These are phyloP conservation scores for Fusarium xylarioides DNA, from an alignment of 2,329 filamentous ascomycete genomes.

Conservation along the genomic window DNA sequence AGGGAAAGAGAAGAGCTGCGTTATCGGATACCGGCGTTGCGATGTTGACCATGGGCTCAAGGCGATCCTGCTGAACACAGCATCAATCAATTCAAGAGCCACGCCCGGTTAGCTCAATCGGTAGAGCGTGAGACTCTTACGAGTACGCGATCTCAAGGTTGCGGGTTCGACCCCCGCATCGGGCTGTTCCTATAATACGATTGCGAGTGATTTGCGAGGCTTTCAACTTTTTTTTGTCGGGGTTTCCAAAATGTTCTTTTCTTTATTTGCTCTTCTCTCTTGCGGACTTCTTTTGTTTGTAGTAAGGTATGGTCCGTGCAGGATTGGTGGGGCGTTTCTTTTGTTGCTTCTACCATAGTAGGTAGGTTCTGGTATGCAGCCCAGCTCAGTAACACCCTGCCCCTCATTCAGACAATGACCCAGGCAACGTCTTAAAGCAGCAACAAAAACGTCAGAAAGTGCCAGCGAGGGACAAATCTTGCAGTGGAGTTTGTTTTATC, in stretches of 20 bases:
- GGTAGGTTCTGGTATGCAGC: neutral
- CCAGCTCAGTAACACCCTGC: slow-evolving; percentile 15
- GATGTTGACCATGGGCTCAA: neutral
- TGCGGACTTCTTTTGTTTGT: neutral
- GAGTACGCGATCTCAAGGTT: slow-evolving; percentile 60
- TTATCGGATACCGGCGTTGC: neutral
- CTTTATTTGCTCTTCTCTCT: neutral
- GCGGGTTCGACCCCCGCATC: slow-evolving; percentile 62
- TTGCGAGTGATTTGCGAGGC: slow-evolving; percentile 28
- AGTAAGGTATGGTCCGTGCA: slow-evolving; percentile 8
- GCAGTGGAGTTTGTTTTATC: neutral
- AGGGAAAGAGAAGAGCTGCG: neutral
- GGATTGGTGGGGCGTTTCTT: neutral
- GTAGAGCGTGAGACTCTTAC: slow-evolving; percentile 75
- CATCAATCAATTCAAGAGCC: slow-evolving; percentile 35
- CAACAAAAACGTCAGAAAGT: slow-evolving; percentile 21
- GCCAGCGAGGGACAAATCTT: neutral
- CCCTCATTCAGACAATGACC: slow-evolving; percentile 6
- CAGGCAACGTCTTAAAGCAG: slow-evolving; percentile 33
- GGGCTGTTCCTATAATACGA: slow-evolving; percentile 44
- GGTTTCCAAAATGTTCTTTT: neutral
- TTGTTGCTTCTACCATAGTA: neutral
- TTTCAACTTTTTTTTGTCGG: slow-evolving; percentile 11
- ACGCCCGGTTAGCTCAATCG: slow-evolving; percentile 50
- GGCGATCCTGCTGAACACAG: neutral